Percentiles rank a stretch among this genome's conserved stretches.
phyloP scores from a whole-genome alignment of 495 filamentous ascomycete genomes.

The Tuber calosporum region DNA sequence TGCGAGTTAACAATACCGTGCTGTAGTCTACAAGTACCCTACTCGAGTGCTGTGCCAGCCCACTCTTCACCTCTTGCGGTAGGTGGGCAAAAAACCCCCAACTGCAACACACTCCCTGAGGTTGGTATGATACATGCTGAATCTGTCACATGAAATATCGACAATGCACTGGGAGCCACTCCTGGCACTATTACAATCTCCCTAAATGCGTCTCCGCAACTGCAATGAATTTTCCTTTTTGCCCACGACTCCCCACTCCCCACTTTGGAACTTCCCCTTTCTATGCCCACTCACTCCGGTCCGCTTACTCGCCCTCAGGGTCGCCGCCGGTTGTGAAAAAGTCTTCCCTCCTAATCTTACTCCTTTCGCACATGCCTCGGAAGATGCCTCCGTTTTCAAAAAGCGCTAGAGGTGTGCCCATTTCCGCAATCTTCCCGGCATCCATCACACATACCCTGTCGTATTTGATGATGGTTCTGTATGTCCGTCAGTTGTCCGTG shows the following conservation, averaged over 20 bases:
- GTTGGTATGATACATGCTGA: not conserved
- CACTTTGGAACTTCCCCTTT: not conserved
- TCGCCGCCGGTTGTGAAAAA: conserved; percentile 43
- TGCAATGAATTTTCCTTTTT: not conserved
- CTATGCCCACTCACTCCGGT: not conserved
- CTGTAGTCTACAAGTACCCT: too few relatives aligned
- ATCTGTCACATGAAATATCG: not conserved
- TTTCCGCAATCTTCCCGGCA: conserved; percentile 71
- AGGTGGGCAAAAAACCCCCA: not conserved
- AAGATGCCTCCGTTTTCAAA: conserved; percentile 72
- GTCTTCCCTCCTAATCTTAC: conserved; percentile 74
- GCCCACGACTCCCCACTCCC: not conserved
- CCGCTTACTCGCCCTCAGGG: not conserved
- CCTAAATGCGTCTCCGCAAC: not conserved
- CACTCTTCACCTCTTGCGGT: not conserved
- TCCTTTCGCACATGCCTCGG: conserved; percentile 83
- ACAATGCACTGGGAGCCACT: not conserved
- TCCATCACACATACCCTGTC: conserved; percentile 97
- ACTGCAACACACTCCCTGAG: not conserved
- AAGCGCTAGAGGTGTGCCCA: conserved; percentile 65
- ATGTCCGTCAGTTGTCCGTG: not conserved
- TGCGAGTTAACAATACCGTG: not conserved
- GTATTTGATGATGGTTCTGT: conserved; percentile 75
- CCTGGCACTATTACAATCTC: not conserved
- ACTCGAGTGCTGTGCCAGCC: not conserved